Base-by-base conservation (phyloP, 169 alveolate genomes). In the Plasmodium gonderi region DNA sequence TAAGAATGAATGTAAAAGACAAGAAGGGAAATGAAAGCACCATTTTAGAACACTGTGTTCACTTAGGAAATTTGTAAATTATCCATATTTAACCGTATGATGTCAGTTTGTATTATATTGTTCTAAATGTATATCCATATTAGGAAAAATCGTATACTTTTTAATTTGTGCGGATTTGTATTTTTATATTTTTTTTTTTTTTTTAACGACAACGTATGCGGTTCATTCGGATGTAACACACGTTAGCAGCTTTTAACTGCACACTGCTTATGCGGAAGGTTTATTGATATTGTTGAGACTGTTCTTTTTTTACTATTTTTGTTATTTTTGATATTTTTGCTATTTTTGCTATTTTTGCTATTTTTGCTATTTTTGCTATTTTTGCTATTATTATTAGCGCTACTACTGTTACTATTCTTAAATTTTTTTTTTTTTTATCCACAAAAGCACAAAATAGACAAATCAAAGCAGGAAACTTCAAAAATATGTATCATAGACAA, bases 401-500 rank as follows among this genome's bases (percentile, higher is more conserved):
- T 20, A n/a, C 36, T 60, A 60, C 72, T 60, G 72, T 20, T 60
- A 23, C 72, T 29, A 60, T 8, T 20, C 40, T 60, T 60, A 36
- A 79, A 45, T 26, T 12, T 42, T 77, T 47, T 45, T 75, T 77
- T 20, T 36, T 79, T 78, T 49, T 51, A 51, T 44, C 14, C 47
- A 47, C 64, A 47, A 45, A 79, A 79, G 1, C 64, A 49, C 40
- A 38, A 79, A 29, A 29, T 23, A 49, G 47, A 49, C 38, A 79
- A 31, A 49, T 20, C 12, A 51, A 1, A 76, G 31, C 33, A 51
- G 40, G 42, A 79, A 79, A 49, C 31, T 29, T 47, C 31, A 79
- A 79, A 47, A 79, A 79, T 79, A 49, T 29, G 42, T 79, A 79
- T 23, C 51, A 75, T 42, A 36, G 5, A 14, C 7, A 74, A 26